phyloP scores from a whole-genome alignment of 2,329 filamentous ascomycete species.

The Fusarium poae region DNA sequence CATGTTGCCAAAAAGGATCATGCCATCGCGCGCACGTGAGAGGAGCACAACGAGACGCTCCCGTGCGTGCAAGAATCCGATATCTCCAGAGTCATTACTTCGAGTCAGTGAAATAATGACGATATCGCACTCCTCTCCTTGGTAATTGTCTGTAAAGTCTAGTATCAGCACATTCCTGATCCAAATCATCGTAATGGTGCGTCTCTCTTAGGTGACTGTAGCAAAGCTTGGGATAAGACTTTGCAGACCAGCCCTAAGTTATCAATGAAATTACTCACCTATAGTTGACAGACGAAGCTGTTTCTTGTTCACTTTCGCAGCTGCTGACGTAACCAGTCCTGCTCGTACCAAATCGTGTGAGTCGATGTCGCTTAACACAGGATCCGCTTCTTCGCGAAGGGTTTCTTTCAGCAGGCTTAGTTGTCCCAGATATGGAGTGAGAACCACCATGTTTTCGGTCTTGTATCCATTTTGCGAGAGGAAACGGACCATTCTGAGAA shows the following conservation, averaged over 20 bases:
- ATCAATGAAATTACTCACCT: conserved; percentile 56
- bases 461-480: conserved; percentile 79
- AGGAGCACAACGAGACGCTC: conserved; percentile 79
- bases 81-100: conserved; percentile 72
- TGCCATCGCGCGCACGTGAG: conserved; percentile 72
- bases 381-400: conserved; percentile 70
- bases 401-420: conserved; percentile 67
- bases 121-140: conserved; percentile 82
- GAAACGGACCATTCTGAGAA: conserved; percentile 74
- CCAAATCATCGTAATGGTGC: fast-evolving
- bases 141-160: conserved; percentile 74
- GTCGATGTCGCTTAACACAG: conserved; percentile 77
- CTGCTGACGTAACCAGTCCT: conserved; percentile 69
- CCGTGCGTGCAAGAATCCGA: conserved; percentile 76
- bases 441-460: conserved; percentile 72
- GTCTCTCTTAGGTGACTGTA: not conserved
- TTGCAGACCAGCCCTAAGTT: too few relatives aligned
- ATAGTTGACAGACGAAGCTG: conserved; percentile 75
- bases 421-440: conserved; percentile 81
- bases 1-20: conserved; percentile 79
- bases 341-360: conserved; percentile 69
- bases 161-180: fast-evolving
- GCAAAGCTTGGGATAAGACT: not conserved
- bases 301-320: conserved; percentile 64
- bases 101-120: conserved; percentile 76